Evolutionary conservation across 2,329 filamentous ascomycete genomes (phyloP), one percentile per base, ranked within the genome.

Genomic region (Pseudocercospora vitis): DNA sequence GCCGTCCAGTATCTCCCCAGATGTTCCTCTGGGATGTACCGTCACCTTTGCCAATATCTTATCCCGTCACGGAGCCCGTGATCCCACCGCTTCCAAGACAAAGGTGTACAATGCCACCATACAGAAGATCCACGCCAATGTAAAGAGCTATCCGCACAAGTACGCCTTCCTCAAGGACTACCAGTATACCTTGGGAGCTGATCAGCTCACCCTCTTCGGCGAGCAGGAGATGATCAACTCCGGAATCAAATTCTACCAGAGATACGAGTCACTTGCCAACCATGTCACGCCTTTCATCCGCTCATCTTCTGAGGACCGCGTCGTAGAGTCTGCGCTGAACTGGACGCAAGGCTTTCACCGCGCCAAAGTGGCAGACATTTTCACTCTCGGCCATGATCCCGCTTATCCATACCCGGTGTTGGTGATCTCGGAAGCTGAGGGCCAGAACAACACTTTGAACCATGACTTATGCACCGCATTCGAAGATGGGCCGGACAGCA

Each of bases 21-120:
- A 76, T 6, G 74, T 87, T 0, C 91, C 90, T 0, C 61, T 75
- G 0, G 77, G 76, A n/a, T 96, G 91, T 72, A 74, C 81, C 9
- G 74, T 92, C 62, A 92, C 85, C 2, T 92, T 95, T 71, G 91
- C 81, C 1, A 87, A 91, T 65, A 76, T 91, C 19, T 79, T 96
- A 44, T 91, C 89, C 18, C 84, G 91, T 2, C 91, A 96, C 68
- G 91, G 91, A 44, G 88, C 89, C 31, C 82, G 91, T 48, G 87
- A 89, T 67, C 91, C 91, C 1, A 95, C 91, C 0, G 65, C 74
- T 8, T 75, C 76, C 60, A 95, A 91, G 74, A 81, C 84, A 0
- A 67, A 70, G 8, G 67, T 70, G 5, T 96, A 95, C 72, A 78
- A 76, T 32, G 70, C 74, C 4, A 78, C 88, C 7, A 76, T 96